Conservation (phyloP, 2,329 filamentous ascomycete genomes). For the Alternaria brassicae region DNA sequence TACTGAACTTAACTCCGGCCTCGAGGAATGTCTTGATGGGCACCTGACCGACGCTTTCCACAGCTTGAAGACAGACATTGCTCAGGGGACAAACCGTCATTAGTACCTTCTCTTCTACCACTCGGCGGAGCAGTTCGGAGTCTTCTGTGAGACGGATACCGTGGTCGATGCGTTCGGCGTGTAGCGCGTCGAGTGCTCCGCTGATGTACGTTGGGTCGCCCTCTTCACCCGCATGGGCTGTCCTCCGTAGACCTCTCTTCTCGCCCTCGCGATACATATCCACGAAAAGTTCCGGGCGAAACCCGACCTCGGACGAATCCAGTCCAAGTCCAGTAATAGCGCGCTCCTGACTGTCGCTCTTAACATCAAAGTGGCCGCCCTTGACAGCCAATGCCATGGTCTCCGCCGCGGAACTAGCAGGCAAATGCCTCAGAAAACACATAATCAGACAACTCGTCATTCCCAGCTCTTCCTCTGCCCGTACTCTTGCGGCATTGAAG, state of each 20-base stretch:
- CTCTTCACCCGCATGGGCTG: conserved; percentile 79
- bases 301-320: conserved; percentile 64
- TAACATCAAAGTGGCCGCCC: conserved; percentile 48
- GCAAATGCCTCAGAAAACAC: conserved; percentile 75
- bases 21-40: conserved; percentile 70
- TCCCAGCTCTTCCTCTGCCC: conserved; percentile 68
- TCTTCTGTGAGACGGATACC: conserved; percentile 72
- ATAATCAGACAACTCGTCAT: conserved; percentile 72
- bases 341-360: conserved; percentile 57
- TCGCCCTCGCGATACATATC: conserved; percentile 66
- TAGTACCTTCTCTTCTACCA: conserved; percentile 65
- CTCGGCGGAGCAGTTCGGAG: conserved; percentile 62
- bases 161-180: conserved; percentile 75
- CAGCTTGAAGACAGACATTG: conserved; percentile 68
- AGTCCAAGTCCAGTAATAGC: conserved; percentile 70
- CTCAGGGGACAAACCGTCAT: conserved; percentile 77
- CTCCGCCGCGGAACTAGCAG: conserved; percentile 57
- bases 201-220: conserved; percentile 71
- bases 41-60: conserved; percentile 57
- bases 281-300: conserved; percentile 62
- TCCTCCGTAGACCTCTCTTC: conserved; percentile 64
- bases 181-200: conserved; percentile 67
- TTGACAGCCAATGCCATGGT: conserved; percentile 57
- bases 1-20: conserved; percentile 69
- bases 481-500: conserved; percentile 65